These are phyloP conservation scores for Funneliformis caledonium DNA, from an alignment of 371 early-diverging fungal genomes.

Conservation along the genomic window DNA sequence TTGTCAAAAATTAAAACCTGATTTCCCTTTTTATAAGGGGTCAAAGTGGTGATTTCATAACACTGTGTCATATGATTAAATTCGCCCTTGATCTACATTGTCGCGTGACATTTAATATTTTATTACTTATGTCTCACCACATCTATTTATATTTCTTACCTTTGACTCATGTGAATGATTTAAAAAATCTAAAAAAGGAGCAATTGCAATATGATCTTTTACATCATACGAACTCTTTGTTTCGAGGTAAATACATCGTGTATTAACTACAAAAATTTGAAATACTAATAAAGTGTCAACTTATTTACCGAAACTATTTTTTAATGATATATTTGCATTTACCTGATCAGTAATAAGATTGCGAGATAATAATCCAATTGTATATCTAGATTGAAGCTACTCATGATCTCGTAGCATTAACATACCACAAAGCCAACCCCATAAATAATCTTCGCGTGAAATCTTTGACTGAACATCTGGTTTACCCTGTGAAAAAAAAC, in stretches of 20 bases:
- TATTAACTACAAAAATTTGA: conserved; percentile 7
- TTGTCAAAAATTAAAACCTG: not conserved
- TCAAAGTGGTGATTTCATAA: conserved; percentile 30
- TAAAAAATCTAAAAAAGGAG: conserved; percentile 35
- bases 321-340: not conserved
- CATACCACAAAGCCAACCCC: conserved; percentile 38
- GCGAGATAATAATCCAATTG: too few relatives aligned
- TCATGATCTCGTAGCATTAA: not conserved
- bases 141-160: not conserved
- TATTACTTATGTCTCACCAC: not conserved
- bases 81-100: conserved; percentile 30
- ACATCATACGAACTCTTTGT: not conserved
- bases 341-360: not conserved
- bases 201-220: conserved; percentile 31
- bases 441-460: conserved; percentile 24
- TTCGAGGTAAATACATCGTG: conserved; percentile 32
- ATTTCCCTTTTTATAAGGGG: conserved; percentile 28
- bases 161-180: conserved; percentile 25
- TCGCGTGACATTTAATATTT: not conserved
- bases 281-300: not conserved
- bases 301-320: not conserved
- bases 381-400: too few relatives aligned
- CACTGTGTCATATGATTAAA: conserved; percentile 18
- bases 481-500: not conserved
- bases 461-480: not conserved